These are phyloP conservation scores for Verticillium nubilum DNA, from an alignment of 2,329 filamentous ascomycete species.

Conservation along the genomic window DNA sequence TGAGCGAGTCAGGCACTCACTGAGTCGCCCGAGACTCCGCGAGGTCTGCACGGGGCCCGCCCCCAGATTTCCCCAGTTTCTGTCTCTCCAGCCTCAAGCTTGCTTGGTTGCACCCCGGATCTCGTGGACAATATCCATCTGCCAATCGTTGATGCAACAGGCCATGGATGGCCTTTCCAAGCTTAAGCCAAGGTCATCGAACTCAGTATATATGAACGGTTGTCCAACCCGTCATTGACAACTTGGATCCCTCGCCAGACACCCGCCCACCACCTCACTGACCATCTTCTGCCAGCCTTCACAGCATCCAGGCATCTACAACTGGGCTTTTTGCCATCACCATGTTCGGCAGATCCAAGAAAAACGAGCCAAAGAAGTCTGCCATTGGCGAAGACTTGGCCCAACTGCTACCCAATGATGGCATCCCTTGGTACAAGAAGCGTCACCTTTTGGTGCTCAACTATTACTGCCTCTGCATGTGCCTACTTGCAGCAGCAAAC, in stretches of 20 bases:
- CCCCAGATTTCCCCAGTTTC: background rate
- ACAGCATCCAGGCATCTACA: background rate
- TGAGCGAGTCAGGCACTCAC: background rate
- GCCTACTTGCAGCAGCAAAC: constrained; percentile 3
- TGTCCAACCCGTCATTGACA: background rate
- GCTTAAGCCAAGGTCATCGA: background rate
- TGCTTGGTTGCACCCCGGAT: background rate
- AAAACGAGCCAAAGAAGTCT: background rate
- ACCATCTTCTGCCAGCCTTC: background rate
- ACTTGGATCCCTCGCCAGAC: background rate
- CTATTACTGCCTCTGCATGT: constrained; percentile 3
- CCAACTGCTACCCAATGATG: constrained; percentile 1
- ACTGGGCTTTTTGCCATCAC: background rate
- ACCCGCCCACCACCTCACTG: background rate
- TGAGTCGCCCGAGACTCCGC: background rate
- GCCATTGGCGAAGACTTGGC: constrained; percentile 6
- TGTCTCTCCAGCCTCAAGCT: background rate
- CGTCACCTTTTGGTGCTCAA: constrained; percentile 4
- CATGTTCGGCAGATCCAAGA: constrained; percentile 2
- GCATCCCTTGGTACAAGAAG: constrained; percentile 3
- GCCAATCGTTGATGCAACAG: background rate
- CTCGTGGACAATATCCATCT: background rate
- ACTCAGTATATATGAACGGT: background rate
- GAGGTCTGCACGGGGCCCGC: background rate
- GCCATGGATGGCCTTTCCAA: background rate